Conservation (phyloP, 1,284 basidiomycete genomes). For the Papiliotrema laurentii region DNA sequence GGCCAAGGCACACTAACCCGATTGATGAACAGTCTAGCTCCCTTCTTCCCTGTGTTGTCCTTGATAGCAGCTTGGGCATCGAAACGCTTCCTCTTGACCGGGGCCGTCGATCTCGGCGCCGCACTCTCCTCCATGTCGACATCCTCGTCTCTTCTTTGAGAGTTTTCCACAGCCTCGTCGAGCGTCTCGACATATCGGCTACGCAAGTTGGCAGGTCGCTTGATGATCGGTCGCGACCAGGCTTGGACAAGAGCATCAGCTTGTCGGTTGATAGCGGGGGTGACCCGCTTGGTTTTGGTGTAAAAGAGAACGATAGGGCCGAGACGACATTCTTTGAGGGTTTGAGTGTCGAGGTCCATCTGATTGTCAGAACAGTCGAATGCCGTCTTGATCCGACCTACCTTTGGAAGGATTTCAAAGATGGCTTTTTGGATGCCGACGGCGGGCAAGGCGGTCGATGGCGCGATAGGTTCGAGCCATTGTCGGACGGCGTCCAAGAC, state of each 20-base stretch:
- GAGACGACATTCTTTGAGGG: constrained; percentile 85
- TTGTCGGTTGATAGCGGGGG: constrained; percentile 69
- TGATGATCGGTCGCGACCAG: constrained; percentile 94
- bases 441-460: constrained; percentile 85
- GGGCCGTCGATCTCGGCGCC: constrained; percentile 4
- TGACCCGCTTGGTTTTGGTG: constrained; percentile 80
- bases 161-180: constrained; percentile 17
- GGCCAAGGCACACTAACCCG: constrained; percentile 20
- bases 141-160: constrained; percentile 13
- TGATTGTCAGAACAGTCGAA: constrained; percentile 15
- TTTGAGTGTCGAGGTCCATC: constrained; percentile 88
- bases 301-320: constrained; percentile 95
- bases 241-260: constrained; percentile 79
- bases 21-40: constrained; percentile 30
- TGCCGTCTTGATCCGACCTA: constrained; percentile 20
- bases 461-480: constrained; percentile 87
- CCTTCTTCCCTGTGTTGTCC: constrained; percentile 37
- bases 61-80: constrained; percentile 29
- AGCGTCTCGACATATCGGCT: constrained; percentile 22
- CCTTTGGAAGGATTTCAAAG: constrained; percentile 72
- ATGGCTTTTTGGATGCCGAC: constrained; percentile 94
- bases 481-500: constrained; percentile 80
- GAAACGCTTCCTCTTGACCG: constrained; percentile 29
- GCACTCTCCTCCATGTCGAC: constrained; percentile 15
- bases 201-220: constrained; percentile 77